Evolutionary conservation across 225 moss, liverwort and hornwort genomes (phyloP).

Genomic region (Polytrichum commune): DNA sequence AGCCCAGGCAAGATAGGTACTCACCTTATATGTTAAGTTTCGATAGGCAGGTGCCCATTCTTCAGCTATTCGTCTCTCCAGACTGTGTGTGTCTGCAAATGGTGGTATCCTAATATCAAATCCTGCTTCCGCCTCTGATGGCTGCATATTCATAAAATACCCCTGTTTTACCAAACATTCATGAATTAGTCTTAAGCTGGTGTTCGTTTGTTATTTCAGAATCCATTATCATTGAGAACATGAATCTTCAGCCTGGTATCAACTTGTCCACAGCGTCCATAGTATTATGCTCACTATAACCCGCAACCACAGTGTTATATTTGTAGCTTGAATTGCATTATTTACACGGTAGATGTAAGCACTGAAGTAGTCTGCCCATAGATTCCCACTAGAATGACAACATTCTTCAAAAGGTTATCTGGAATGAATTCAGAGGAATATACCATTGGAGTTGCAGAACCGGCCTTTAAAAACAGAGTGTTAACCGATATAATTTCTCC

Average conservation of each 20-base stretch:
- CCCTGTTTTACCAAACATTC: constrained; percentile 5
- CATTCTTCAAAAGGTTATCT: not conserved
- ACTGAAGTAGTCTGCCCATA: not conserved
- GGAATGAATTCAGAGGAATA: not conserved
- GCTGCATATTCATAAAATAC: constrained; percentile 34
- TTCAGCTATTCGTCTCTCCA: constrained; percentile 43
- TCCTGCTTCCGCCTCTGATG: constrained; percentile 53
- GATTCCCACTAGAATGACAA: not conserved
- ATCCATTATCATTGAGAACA: not conserved
- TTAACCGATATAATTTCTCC: constrained; percentile 74
- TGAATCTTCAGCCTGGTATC: not conserved
- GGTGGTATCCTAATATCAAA: constrained; percentile 59
- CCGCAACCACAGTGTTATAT: not conserved
- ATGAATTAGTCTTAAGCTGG: not conserved
- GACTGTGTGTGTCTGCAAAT: constrained; percentile 26
- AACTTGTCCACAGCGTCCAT: too few relatives aligned
- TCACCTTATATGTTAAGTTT: constrained; percentile 41
- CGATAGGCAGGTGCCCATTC: constrained; percentile 55
- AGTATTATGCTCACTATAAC: not conserved
- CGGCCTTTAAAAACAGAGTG: constrained; percentile 66
- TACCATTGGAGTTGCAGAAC: constrained; percentile 38
- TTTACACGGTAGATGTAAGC: not conserved
- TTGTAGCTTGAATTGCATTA: not conserved
- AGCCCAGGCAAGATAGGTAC: not conserved
- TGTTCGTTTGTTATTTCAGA: not conserved